Evolutionary conservation across 2,329 filamentous ascomycete species (phyloP), one percentile per base, ranked within the genome.

Genomic region (Fusarium mundagurra): DNA sequence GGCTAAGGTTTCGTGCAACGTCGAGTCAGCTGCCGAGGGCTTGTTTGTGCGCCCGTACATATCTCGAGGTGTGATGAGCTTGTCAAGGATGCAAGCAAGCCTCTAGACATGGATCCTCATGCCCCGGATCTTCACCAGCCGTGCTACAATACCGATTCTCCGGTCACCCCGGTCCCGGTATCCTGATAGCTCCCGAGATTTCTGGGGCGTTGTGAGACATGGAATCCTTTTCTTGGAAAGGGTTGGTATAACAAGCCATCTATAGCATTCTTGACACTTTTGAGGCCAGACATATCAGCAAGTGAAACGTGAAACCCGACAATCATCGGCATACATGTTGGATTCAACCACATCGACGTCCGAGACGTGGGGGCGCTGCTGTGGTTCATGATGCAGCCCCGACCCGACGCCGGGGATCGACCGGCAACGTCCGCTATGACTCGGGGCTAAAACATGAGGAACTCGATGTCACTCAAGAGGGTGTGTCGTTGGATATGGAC

Each of bases 131-230:
- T 53, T 67, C 41, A 34, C 48, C 55, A 71, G 41, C 50, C 38
- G 58, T 71, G 50, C 39, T 51, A 51, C 62, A 54, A 57, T 72
- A 64, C 71, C 71, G 59, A 72, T 55, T 29, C 61, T 67, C 54
- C 47, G 63, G 75, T 60, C 57, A 64, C 68, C 66, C 61, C 39
- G 54, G 68, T 43, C 67, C 71, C 41, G 29, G 63, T 33, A 34
- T 27, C 24, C 39, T 51, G 38, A 54, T 33, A 41, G 31, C 50
- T 57, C 45, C 51, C 62, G 54, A 65, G 61, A 57, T 27, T 54
- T 54, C 34, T 39, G 60, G 39, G 60, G 39, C 64, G 68, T 29
- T 48, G 62, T 64, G 76, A 77, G 66, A 74, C 69, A 74, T 53
- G 41, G 50, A 64, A 50, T 33, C 51, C 50, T 57, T 68, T 50